Percentiles rank a stretch among this genome's conserved stretches.
Evolutionary conservation across 148 eudicot genomes (phyloP).

Genomic region (Vaccinium vitisidaea): DNA sequence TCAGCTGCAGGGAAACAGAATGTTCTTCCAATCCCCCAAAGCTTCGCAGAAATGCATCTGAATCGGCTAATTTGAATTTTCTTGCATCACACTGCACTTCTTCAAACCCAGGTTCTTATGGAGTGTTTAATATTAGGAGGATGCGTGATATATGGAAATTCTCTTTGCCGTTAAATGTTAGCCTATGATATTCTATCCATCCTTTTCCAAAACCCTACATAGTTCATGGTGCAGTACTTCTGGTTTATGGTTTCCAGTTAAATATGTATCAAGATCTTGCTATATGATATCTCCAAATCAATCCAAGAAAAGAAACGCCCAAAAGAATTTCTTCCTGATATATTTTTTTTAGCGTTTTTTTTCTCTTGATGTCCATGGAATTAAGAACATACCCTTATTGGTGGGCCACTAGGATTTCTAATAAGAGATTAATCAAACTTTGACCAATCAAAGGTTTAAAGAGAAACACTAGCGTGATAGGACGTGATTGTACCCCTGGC

Average conservation of each 20-base stretch:
- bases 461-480: not conserved
- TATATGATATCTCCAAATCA: not conserved
- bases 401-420: not conserved
- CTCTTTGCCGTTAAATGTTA: not conserved
- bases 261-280: not conserved
- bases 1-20: conserved; percentile 51
- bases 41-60: conserved; percentile 79
- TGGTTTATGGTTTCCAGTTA: not conserved
- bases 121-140: not conserved
- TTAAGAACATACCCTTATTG: not conserved
- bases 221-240: not conserved
- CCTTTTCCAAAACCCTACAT: not conserved
- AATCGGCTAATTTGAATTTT: conserved; percentile 54
- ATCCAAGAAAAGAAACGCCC: not conserved
- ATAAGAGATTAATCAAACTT: not conserved
- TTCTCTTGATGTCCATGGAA: not conserved
- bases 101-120: conserved; percentile 56
- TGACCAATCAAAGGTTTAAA: no score
- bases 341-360: not conserved
- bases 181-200: not conserved
- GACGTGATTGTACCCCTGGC: not conserved
- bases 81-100: conserved; percentile 48
- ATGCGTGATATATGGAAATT: not conserved
- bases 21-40: conserved; percentile 51
- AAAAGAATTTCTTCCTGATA: not conserved